A percentile compares a stretch with the other conserved stretches of the same genome.
phyloP scores from a whole-genome alignment of 306 rosid genomes.

The Notholithocarpus densiflorus region DNA sequence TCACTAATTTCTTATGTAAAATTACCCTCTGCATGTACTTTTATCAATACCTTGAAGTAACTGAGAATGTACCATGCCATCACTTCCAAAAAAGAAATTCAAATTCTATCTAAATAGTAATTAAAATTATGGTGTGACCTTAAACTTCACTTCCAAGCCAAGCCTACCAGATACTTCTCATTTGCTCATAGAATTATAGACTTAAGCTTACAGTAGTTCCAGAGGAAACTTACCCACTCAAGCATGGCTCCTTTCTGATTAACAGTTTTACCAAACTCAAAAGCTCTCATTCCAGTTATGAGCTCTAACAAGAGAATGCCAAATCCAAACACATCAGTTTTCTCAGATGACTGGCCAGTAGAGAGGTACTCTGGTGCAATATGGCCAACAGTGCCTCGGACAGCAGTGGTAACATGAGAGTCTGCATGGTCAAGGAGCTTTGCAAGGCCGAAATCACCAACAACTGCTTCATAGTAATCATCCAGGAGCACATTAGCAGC shows the following conservation, averaged over 20 bases:
- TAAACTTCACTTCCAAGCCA: not conserved
- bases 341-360: conserved; percentile 97
- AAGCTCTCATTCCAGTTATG: conserved; percentile 94
- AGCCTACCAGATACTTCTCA: not conserved
- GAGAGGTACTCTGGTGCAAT: conserved; percentile 98
- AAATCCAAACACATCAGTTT: conserved; percentile 93
- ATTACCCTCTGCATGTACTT: too few species aligned
- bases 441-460: conserved; percentile 98
- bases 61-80: too few species aligned
- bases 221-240: conserved; percentile 77
- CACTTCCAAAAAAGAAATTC: not conserved
- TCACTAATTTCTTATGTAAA: too few species aligned
- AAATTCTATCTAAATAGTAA: not conserved
- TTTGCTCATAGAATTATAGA: not conserved
- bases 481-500: conserved; percentile 97
- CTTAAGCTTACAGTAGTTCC: conserved; percentile 2
- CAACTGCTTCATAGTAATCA: conserved; percentile 77
- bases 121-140: not conserved
- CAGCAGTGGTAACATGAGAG: conserved; percentile 97
- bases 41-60: too few species aligned
- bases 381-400: conserved; percentile 98
- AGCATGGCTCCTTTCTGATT: conserved; percentile 95
- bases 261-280: conserved; percentile 78
- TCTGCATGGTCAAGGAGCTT: conserved; percentile 96
- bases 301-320: conserved; percentile 95